Percentiles rank a stretch among this genome's conserved stretches.
Conservation (phyloP, 106 monocot genomes). For the Allium cepa region DNA sequence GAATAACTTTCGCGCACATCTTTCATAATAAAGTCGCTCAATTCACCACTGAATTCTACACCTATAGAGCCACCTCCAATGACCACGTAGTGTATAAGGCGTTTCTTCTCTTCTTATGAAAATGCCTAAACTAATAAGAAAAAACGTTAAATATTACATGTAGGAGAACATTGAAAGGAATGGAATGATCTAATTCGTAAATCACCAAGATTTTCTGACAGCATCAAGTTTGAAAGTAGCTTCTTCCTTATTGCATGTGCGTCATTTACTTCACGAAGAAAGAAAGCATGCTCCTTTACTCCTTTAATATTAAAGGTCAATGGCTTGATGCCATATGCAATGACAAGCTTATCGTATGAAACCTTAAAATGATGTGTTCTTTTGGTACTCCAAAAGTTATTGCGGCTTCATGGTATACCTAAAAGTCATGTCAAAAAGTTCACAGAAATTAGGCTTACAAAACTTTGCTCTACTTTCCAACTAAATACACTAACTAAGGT, state of each 20-base stretch:
- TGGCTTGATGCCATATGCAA: no score
- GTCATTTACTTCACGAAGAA: slow-evolving; percentile 80
- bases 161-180: neutral
- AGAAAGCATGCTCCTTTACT: slow-evolving; percentile 75
- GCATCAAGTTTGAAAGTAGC: slow-evolving; percentile 83
- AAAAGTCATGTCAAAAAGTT: no score
- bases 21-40: slow-evolving; percentile 86
- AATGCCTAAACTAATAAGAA: neutral
- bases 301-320: slow-evolving; percentile 1
- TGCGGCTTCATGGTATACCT: no score
- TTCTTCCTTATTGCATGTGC: slow-evolving; percentile 83
- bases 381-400: no score
- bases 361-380: no score
- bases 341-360: no score
- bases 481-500: no score
- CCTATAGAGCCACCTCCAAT: slow-evolving; percentile 92
- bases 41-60: slow-evolving; percentile 94
- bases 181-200: neutral
- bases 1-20: slow-evolving; percentile 81
- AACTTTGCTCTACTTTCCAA: no score
- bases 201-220: slow-evolving; percentile 76
- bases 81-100: slow-evolving; percentile 86
- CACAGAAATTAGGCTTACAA: no score
- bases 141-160: neutral
- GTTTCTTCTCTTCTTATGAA: slow-evolving; percentile 52